A percentile compares a stretch with the other conserved stretches of the same genome.
Conservation (phyloP, 2,329 filamentous ascomycete species). For the Xylariomycetidae sp. region DNA sequence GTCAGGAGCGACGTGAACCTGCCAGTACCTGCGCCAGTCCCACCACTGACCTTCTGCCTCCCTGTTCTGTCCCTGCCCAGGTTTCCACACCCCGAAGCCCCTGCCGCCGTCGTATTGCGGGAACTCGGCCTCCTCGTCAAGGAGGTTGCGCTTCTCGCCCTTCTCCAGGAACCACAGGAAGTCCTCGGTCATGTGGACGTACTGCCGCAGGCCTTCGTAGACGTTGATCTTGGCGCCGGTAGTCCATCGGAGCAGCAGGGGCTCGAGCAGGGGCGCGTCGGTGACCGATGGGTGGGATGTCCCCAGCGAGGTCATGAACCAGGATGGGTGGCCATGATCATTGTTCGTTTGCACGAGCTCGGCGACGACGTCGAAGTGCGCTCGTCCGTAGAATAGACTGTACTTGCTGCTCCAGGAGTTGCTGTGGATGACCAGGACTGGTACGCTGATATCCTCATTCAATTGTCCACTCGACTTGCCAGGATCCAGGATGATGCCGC, state of each 20-base stretch:
- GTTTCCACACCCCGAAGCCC: constrained; percentile 28
- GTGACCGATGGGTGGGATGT: constrained; percentile 59
- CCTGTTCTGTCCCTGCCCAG: constrained; percentile 23
- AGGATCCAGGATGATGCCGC: constrained; percentile 58
- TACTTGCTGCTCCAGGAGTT: constrained; percentile 56
- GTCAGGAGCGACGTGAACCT: constrained; percentile 21
- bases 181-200: constrained; percentile 51
- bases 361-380: constrained; percentile 58
- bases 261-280: constrained; percentile 60
- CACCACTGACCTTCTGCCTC: constrained; percentile 27
- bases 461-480: constrained; percentile 58
- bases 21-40: constrained; percentile 34
- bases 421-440: constrained; percentile 57
- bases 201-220: constrained; percentile 50
- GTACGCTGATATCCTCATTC: constrained; percentile 52
- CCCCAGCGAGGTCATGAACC: constrained; percentile 50
- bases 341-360: constrained; percentile 45
- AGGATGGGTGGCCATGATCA: constrained; percentile 36
- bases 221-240: constrained; percentile 56
- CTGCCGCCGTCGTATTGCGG: constrained; percentile 32
- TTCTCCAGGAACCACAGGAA: constrained; percentile 46
- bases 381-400: constrained; percentile 54
- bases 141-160: constrained; percentile 38
- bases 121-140: constrained; percentile 41
- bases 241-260: constrained; percentile 52